Evolutionary conservation across 305 asterid species (phyloP), one percentile per base, ranked within the genome.

Genomic region (Striga hermonthica): DNA sequence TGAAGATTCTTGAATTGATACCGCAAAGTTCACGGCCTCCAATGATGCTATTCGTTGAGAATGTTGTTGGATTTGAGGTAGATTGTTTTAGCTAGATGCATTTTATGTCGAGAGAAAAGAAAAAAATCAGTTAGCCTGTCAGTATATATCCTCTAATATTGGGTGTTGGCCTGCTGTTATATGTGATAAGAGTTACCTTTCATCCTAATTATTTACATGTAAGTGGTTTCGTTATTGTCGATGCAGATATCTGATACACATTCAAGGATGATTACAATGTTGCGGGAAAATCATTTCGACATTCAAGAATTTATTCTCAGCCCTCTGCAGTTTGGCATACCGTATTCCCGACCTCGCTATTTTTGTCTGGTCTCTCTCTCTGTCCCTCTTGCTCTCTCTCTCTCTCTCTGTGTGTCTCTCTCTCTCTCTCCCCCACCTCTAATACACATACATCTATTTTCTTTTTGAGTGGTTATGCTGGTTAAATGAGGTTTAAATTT

Each of bases 1-100:
- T 92, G 79, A 81, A 72, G 76, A 84, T 89, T 80, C 82, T 92
- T 67, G 95, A 89, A 80, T 85, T 92, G 70, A 83, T 92, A 75
- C 89, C 96, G 6, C 91, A 83, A 68, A 69, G 65, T 70, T 77
- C 76, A 65, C 78, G 64, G 56, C 91, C 96, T 76, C 98, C 97
- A 0, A 80, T 75, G 54, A 80, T 85, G 84, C 82, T 92, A 8
- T 86, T 89, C 83, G 98, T 92, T 70, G 98, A 92, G 83, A 89
- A 92, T 75, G 98, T 92, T 65, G 98, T 92, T 74, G 98, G 98
- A 54, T 92, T 89, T 80, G 97, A 92, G 98, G 98, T 92, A 72
- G 64, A 87, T 75, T 49, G 39, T 65, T 38, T 13, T 41, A 22
- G 13, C 11, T 12, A 34, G 57, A 48, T 31, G 50, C 60, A 14